Evolutionary conservation across 805 yeast genomes (phyloP).

Genomic region (Wickerhamomyces subpelliculosus): DNA sequence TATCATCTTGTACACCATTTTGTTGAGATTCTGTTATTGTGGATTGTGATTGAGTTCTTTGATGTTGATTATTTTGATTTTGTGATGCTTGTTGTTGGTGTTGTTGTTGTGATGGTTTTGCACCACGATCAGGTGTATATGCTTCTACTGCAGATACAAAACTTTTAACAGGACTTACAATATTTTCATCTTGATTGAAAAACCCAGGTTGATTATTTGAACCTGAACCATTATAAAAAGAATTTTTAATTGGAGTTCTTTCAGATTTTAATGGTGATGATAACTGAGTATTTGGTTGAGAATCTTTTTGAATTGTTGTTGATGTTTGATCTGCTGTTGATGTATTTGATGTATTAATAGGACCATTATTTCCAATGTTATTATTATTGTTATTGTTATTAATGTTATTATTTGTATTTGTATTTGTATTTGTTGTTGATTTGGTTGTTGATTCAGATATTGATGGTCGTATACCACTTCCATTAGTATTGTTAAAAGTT

Average conservation of each 20-base stretch:
- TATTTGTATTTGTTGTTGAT: conserved; percentile 1
- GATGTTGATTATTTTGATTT: neutral
- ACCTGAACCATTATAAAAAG: conserved; percentile 3
- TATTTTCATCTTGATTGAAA: conserved; percentile 2
- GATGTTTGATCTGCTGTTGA: neutral
- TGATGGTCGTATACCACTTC: conserved; percentile 5
- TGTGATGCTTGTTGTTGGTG: neutral
- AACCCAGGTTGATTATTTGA: conserved; percentile 2
- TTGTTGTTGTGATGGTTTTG: neutral
- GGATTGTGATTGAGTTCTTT: neutral
- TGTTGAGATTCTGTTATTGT: too few relatives aligned
- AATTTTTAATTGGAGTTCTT: conserved; percentile 7
- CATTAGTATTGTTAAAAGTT: conserved; percentile 2
- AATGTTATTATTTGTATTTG: too few relatives aligned
- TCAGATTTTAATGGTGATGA: conserved; percentile 13
- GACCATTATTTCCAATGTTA: too few relatives aligned
- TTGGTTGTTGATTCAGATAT: conserved; percentile 1
- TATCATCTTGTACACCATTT: neutral
- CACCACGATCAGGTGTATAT: conserved; percentile 57
- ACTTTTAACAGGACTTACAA: conserved; percentile 30
- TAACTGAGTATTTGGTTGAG: conserved; percentile 7
- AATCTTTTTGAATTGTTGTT: conserved; percentile 2
- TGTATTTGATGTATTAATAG: neutral
- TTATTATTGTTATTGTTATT: too few relatives aligned
- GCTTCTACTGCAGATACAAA: conserved; percentile 51